A percentile compares a stretch with the other conserved stretches of the same genome.
phyloP scores from a whole-genome alignment of 176 grass and related monocot genomes.

The Poa annua region DNA sequence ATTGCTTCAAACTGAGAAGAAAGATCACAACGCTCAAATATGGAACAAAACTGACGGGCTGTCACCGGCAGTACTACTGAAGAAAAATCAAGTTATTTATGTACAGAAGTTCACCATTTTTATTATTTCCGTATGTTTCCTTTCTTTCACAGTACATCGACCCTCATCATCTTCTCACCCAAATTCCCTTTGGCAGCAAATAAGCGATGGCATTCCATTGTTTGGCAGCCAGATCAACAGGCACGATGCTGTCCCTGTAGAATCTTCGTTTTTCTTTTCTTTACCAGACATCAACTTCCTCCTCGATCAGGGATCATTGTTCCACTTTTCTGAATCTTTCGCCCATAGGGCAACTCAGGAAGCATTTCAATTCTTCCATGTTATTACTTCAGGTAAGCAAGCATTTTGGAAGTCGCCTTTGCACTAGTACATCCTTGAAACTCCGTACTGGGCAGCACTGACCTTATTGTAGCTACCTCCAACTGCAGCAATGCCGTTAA shows the following conservation, averaged over 20 bases:
- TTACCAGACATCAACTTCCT: constrained; percentile 26
- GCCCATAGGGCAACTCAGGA: constrained; percentile 25
- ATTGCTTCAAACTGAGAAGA: neutral
- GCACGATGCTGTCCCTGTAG: neutral
- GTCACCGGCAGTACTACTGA: constrained; percentile 33
- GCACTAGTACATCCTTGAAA: constrained; percentile 87
- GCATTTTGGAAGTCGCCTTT: constrained; percentile 32
- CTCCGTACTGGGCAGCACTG: constrained; percentile 64
- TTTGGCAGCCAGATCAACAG: constrained; percentile 18
- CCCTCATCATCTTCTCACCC: neutral
- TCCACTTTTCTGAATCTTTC: constrained; percentile 11
- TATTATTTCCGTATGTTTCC: constrained; percentile 45
- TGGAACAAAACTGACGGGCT: constrained; percentile 31
- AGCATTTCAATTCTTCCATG: constrained; percentile 25
- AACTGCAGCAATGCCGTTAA: constrained; percentile 67
- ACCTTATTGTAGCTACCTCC: constrained; percentile 72
- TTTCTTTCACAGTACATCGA: constrained; percentile 33
- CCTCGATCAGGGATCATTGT: constrained; percentile 16
- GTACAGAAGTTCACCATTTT: constrained; percentile 49
- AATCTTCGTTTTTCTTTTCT: constrained; percentile 19
- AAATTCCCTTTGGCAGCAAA: constrained; percentile 18
- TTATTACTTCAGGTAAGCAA: constrained; percentile 41
- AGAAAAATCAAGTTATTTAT: constrained; percentile 49
- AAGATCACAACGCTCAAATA: neutral
- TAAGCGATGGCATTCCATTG: neutral